Evolutionary conservation across 208 protist species (phyloP), one percentile per base, ranked within the genome.

Genomic region (Leptomonas seymouri): DNA sequence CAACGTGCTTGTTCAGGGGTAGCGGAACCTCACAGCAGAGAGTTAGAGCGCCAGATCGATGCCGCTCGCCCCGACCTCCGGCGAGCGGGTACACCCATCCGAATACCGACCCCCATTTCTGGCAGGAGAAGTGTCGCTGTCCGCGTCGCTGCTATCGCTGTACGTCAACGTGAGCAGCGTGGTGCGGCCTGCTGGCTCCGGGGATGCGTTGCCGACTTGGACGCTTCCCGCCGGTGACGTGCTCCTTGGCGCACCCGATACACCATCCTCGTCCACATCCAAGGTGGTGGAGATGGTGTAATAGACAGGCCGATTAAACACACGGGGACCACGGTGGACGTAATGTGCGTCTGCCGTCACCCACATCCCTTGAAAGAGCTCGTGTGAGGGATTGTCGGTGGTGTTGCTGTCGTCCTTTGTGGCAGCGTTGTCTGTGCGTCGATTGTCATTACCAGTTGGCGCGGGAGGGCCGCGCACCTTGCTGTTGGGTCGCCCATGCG

Each of bases 301-400:
- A 73, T 93, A 93, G 25, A 70, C 85, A 16, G 88, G 85, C 20
- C 76, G 64, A 16, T 79, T 85, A 64, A 93, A 84, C 20, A 61
- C 65, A 21, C 83, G 85, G 20, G 79, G 85, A 3, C 78, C 76
- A 44, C 80, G 62, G 42, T 74, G 65, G 65, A 83, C 49, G 71
- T 74, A 74, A 51, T 80, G 50, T 2, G 61, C 51, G 27, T 85
- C 82, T 0, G 78, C 76, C 12, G 82, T 71, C 42, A 93, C 84
- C 88, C 88, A 93, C 85, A 93, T 89, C 8, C 85, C 88, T 39
- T 85, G 78, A 58, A 93, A 93, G n/a, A 93, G 78, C 48, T 81
- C 82, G 23, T 82, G 81, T 49, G 59, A 53, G 3, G 59, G 30
- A 12, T 54, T 3, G 15, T 21, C 16, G 20, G 18, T 18, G 28